Evolutionary conservation across 768 basidiomycete species (phyloP), one percentile per base, ranked within the genome.

Genomic region (Mycena alexandri): DNA sequence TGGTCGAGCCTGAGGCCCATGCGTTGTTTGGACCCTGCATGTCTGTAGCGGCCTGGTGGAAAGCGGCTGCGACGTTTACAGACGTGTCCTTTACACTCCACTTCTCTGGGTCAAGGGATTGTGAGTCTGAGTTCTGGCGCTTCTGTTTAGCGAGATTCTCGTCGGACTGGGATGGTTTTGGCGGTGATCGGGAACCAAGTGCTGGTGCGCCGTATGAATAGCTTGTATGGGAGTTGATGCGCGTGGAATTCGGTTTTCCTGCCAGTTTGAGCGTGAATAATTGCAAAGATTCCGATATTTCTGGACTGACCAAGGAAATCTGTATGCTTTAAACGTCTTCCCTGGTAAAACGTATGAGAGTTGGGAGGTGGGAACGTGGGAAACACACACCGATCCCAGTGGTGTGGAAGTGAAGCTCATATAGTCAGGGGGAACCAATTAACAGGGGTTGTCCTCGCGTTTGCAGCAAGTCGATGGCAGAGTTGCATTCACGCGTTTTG

Each of bases 11-110:
- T 2, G 91, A 90, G 3, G 88, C 88, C 93, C 91, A 93, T 0
- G 89, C 78, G 58, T 81, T 81, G 76, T 92, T 91, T 33, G 88
- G 87, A 71, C 85, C 87, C 72, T 70, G 72, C 82, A 86, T 86
- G 65, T 83, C 81, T 75, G 79, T 81, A 22, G 86, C 91, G 21
- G 94, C 94, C 76, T 90, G 89, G 71, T 84, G 81, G 74, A 96
- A 92, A 34, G 94, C 94, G 73, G 87, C 86, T 12, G 93, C 94
- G 73, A 94, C 90, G 78, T 93, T 92, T 56, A 95, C 94, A 21
- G 93, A 90, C 50, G 94, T 95, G 78, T 93, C 93, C 73, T 91
- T 91, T 65, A 93, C 87, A 65, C 77, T 75, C 90, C 90, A 92
- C 83, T 83, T 88, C 73, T 89, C 85, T 46, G 93, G 93, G 57